Base-by-base conservation (phyloP, 2,329 filamentous ascomycete genomes). In the Neofusicoccum parvum region DNA sequence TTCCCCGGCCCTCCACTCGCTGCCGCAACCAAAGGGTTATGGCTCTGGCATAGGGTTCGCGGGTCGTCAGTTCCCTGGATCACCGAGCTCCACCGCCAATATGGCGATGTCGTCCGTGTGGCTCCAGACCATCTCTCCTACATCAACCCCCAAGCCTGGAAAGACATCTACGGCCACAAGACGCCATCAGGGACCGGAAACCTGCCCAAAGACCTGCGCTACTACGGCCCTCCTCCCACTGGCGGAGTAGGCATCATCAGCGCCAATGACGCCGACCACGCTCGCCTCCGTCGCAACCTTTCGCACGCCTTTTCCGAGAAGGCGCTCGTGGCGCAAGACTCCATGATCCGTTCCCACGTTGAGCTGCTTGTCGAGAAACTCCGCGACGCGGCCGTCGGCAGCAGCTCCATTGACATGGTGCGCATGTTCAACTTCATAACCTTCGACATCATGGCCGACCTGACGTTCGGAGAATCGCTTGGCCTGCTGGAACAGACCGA, bases 111-210 rank as follows among this genome's bases (percentile, higher is more conserved):
- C 2, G 80, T 82, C 0, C 75, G 80, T 5, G 66, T 81, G 2
- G 71, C 74, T 0, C 81, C 80, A 0, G 75, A 74, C 27, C 78
- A 82, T 56, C 62, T 82, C 0, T 80, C 79, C 1, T 81, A 80
- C 70, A 80, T 74, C 56, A 75, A 70, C 11, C 78, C 80, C 1
- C 76, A 75, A 1, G 78, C 79, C 1, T 81, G 77, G 75, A 66
- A 46, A 32, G 49, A 50, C 12, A 63, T 63, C 6, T 63, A 63
- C 14, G 51, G 69, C 17, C 45, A 62, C 58, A 51, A 34, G 32
- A 50, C 59, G 4, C 20, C 63, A 6, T 17, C 27, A 34, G 68
- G 49, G 11, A 27, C 27, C 27, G 49, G 49, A 6, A 53, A 53
- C n/a, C 15, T 53, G 32, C 49, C 45, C 34, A 62, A 59, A 65